A percentile compares a stretch with the other conserved stretches of the same genome.
phyloP scores from a whole-genome alignment of 495 filamentous ascomycete species.

The Hypoxylon trugodes region DNA sequence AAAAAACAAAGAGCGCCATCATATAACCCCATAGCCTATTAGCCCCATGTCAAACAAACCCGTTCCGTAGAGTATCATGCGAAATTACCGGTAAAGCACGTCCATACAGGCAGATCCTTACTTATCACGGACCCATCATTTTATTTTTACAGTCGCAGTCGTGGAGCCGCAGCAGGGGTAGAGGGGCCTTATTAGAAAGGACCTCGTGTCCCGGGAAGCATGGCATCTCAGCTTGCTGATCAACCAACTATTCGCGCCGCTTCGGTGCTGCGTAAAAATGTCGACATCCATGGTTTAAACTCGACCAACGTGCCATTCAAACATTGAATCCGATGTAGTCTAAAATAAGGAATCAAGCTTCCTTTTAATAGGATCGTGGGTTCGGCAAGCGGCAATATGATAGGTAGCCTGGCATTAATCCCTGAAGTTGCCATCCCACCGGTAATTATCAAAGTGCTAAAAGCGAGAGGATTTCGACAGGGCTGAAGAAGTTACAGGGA shows the following conservation, averaged over 20 bases:
- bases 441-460: no score
- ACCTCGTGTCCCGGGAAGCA: not conserved
- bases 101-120: not conserved
- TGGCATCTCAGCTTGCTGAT: not conserved
- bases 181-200: conserved; percentile 6
- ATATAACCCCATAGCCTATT: conserved; percentile 21
- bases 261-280: no score
- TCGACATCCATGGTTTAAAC: no score
- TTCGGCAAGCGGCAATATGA: no score
- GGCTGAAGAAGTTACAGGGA: no score
- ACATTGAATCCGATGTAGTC: no score
- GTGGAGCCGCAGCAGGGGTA: conserved; percentile 9
- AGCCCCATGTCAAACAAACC: conserved; percentile 3
- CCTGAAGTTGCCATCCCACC: no score
- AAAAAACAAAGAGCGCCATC: not conserved
- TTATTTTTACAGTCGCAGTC: not conserved
- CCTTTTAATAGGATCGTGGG: no score
- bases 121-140: not conserved
- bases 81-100: not conserved
- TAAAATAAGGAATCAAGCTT: no score
- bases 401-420: no score
- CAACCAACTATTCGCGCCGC: not conserved
- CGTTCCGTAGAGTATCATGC: not conserved
- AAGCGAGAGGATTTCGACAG: no score
- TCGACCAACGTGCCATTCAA: no score